Evolutionary conservation across 768 basidiomycete species (phyloP), one percentile per base, ranked within the genome.

Genomic region (Fibroporia radiculosa): DNA sequence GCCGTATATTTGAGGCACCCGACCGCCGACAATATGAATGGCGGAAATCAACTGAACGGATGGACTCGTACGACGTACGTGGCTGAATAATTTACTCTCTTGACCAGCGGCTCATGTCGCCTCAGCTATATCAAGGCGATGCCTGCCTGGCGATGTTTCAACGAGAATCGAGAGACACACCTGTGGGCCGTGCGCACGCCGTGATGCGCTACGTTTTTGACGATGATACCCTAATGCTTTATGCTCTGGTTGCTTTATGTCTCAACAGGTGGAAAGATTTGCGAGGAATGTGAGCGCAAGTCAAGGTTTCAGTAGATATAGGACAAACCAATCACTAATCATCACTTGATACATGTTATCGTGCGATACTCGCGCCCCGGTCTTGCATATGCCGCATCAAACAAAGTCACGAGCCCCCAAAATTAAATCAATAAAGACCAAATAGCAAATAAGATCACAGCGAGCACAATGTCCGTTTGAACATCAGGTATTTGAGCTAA

Each of bases 211-310:
- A 84, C 62, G 72, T 65, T 39, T 86, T 87, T 62, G 70, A 67
- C 34, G 68, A 81, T 39, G 76, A 76, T 48, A 56, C 65, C 27
- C 75, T 86, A 43, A 62, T 87, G 51, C 69, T 82, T 16, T 75
- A 85, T 56, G 71, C 74, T 4, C 64, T 86, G 47, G 64, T 87
- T 31, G 71, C 86, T 6, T 67, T 88, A 42, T 80, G 73, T 57
- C 65, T 88, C 51, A 85, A 85, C 62, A 72, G 85, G 47, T 87
- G 83, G 83, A 62, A 86, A 58, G 85, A 86, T 64, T 63, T 69
- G 59, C 68, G 66, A 19, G 25, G 6, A 4, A 22, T 6, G 7
- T 22, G 19, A 20, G 6, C 14, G 37, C 37, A 6, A 6, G 22
- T 11, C n/a, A 14, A 34, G 13, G 33, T 34, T 34, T 34, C 35